These are phyloP conservation scores for Canavalia ensiformis DNA, from an alignment of 306 rosid genomes.

Conservation along the genomic window DNA sequence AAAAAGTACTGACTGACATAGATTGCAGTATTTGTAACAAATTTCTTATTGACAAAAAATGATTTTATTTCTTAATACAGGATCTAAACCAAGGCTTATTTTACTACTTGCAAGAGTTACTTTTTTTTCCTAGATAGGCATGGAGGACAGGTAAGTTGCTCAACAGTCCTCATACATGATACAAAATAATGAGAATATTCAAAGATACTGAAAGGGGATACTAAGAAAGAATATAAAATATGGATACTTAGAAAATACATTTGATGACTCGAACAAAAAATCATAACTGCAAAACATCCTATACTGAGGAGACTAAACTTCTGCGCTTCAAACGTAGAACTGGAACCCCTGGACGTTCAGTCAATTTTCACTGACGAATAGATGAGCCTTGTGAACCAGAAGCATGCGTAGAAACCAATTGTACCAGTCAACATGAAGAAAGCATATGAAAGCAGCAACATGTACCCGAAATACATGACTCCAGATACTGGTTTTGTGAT, in stretches of 20 bases:
- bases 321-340: slow-evolving; percentile 27
- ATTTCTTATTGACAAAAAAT: slow-evolving; percentile 22
- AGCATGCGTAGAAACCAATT: slow-evolving; percentile 47
- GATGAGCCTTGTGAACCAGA: slow-evolving; percentile 47
- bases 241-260: not conserved
- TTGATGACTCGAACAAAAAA: slow-evolving; percentile 11
- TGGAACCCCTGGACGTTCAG: slow-evolving; percentile 21
- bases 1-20: not conserved
- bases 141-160: slow-evolving; percentile 14
- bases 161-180: not conserved
- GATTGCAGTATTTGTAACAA: not conserved
- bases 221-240: slow-evolving; percentile 4
- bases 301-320: not conserved
- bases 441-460: slow-evolving; percentile 47
- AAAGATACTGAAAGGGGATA: not conserved
- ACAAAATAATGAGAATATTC: slow-evolving; percentile 21
- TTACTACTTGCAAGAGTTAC: slow-evolving; percentile 29
- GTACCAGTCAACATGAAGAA: slow-evolving; percentile 45
- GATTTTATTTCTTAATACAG: slow-evolving; percentile 3
- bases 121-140: slow-evolving; percentile 39
- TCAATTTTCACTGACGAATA: slow-evolving; percentile 47
- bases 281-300: not conserved
- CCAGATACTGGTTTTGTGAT: slow-evolving; percentile 45
- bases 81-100: slow-evolving; percentile 33
- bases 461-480: slow-evolving; percentile 44